Base-by-base conservation (phyloP, 768 basidiomycete genomes). In the Saitozyma podzolica region DNA sequence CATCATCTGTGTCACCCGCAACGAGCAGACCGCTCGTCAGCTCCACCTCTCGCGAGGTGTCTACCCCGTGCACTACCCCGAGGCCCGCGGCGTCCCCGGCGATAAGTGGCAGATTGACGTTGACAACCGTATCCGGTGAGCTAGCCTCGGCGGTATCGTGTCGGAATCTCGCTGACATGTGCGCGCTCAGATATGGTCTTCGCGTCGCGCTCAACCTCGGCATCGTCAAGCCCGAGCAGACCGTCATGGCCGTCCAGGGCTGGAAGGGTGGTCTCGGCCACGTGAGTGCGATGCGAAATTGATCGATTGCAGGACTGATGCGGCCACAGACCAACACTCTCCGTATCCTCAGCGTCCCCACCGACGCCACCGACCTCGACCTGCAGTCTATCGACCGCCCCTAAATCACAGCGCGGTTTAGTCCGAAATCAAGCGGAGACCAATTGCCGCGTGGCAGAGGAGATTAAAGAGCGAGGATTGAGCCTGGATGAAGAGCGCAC, bases 261-360 rank as follows among this genome's bases (percentile, higher is more conserved):
- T 99, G 95, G 95, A 95, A 93, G 83, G 91, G 93, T 50, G 96
- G 96, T 62, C 86, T 96, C 50, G 94, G 93, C 40, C 92, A 96
- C 82, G 73, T 75, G 54, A 70, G 73, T 70, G 29, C 29, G 29
- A 29, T 29, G 29, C 29, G 29, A 29, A 29, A 14, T 17, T n/a
- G 20, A 47, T 56, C 40, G 11, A 55, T 43, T 42, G 42, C 20
- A 42, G 40, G 64, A 63, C 64, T 50, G 13, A 56, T 45, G 43
- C 50, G 20, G 13, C 17, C 50, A 8, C 29, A 74, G 73, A 79
- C 78, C 74, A 79, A 79, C 76, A 79, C 78, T 50, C 70, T 79
- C 52, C 74, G 76, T 60, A 76, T 79, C 65, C 66, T 78, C 47
- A 72, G 70, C 53, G 78, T 79, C 20, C 78, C 78, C 11, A 70